Conservation (phyloP, 2,329 filamentous ascomycete genomes). For the Cladosporium oxysporum region DNA sequence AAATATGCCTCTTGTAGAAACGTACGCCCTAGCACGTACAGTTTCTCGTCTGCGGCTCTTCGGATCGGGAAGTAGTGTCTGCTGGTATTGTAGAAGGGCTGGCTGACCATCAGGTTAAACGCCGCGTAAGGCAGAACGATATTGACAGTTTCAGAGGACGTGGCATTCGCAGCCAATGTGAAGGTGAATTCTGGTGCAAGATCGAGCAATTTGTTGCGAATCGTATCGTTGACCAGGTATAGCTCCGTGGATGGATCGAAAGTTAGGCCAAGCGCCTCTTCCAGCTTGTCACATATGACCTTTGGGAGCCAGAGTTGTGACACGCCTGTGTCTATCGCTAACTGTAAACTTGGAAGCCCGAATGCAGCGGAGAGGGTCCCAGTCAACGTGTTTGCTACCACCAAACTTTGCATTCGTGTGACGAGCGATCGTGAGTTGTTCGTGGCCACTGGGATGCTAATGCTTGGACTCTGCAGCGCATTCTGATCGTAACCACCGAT, state of each 20-base stretch:
- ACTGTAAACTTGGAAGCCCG: slow-evolving; percentile 2
- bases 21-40: slow-evolving; percentile 42
- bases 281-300: slow-evolving; percentile 38
- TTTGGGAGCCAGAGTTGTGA: slow-evolving; percentile 44
- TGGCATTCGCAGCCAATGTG: slow-evolving; percentile 30
- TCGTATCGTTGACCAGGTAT: slow-evolving; percentile 40
- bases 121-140: slow-evolving; percentile 43
- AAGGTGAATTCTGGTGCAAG: slow-evolving; percentile 44
- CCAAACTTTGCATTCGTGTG: slow-evolving; percentile 18
- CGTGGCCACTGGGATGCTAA: background rate
- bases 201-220: slow-evolving; percentile 35
- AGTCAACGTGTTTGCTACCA: slow-evolving; percentile 13
- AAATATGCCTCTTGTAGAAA: slow-evolving; percentile 47
- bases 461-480: background rate
- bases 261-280: slow-evolving; percentile 37
- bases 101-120: slow-evolving; percentile 37
- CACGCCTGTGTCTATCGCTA: slow-evolving; percentile 38
- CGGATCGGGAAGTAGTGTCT: slow-evolving; percentile 43
- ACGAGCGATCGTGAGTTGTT: slow-evolving; percentile 1
- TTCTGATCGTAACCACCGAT: slow-evolving; percentile 40
- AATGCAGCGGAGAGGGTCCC: slow-evolving; percentile 8
- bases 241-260: slow-evolving; percentile 38
- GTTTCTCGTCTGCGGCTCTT: slow-evolving; percentile 39
- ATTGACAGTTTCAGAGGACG: slow-evolving; percentile 12
- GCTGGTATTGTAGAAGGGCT: slow-evolving; percentile 28